Evolutionary conservation across 2,329 filamentous ascomycete genomes (phyloP).

Genomic region (Colletotrichum liaoningense): DNA sequence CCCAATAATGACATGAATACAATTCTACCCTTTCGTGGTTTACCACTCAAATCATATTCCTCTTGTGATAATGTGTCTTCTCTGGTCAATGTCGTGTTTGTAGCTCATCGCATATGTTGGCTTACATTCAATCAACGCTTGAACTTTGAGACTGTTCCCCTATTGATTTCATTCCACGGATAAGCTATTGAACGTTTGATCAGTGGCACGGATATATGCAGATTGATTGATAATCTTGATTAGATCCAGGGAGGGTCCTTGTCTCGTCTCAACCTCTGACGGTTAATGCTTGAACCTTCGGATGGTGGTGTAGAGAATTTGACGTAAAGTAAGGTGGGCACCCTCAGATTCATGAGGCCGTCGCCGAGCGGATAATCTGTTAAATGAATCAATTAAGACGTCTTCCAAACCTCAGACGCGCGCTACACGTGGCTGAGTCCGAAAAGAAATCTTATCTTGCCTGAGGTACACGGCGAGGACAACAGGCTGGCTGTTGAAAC

Average conservation of each 20-base stretch:
- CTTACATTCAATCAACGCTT: background rate
- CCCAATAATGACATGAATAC: constrained; percentile 24
- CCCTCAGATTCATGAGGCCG: background rate
- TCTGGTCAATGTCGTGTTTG: background rate
- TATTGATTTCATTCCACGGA: background rate
- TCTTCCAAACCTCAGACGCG: background rate
- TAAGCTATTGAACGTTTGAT: background rate
- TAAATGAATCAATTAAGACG: background rate
- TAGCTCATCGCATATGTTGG: background rate
- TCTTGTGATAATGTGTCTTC: background rate
- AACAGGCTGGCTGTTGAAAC: background rate
- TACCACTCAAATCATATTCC: background rate
- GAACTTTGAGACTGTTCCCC: background rate
- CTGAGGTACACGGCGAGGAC: background rate
- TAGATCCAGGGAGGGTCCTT: background rate
- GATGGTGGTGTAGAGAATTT: too few species aligned
- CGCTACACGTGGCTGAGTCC: background rate
- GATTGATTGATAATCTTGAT: background rate
- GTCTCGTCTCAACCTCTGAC: background rate
- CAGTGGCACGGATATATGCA: background rate
- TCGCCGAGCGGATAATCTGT: background rate
- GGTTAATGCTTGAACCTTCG: too few species aligned
- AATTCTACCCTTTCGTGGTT: background rate
- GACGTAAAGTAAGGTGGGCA: too few species aligned
- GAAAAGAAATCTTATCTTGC: background rate